Conservation (phyloP, 192 early-diverging fungal genomes). For the Jimgerdemannia flammicorona region DNA sequence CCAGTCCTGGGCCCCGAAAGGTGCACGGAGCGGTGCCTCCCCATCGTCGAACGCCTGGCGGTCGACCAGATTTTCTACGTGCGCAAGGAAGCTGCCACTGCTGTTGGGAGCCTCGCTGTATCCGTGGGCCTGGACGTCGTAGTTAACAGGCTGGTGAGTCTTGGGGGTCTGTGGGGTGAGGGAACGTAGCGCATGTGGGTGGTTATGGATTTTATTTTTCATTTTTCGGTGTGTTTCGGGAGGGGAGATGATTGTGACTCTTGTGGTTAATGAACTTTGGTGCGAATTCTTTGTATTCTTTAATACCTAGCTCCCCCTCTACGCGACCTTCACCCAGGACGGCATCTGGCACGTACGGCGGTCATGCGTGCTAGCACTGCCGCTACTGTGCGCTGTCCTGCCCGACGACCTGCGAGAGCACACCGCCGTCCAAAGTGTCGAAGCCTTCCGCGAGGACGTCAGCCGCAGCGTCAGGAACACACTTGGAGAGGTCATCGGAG, state of each 20-base stretch:
- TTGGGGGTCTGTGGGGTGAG: background rate
- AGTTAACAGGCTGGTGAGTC: slow-evolving; percentile 30
- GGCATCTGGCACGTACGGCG: slow-evolving; percentile 58
- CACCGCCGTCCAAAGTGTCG: slow-evolving; percentile 43
- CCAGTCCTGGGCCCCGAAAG: slow-evolving; percentile 41
- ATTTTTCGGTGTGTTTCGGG: too few species aligned
- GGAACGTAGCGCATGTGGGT: too few species aligned
- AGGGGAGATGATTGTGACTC: too few species aligned
- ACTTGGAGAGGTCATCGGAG: slow-evolving; percentile 51
- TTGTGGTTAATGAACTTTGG: background rate
- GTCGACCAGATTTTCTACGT: slow-evolving; percentile 52
- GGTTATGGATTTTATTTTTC: too few species aligned
- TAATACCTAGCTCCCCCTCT: slow-evolving; percentile 44
- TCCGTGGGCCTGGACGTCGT: slow-evolving; percentile 25
- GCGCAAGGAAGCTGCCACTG: slow-evolving; percentile 45
- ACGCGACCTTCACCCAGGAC: slow-evolving; percentile 43
- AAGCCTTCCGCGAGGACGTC: slow-evolving; percentile 48
- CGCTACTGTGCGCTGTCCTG: slow-evolving; percentile 40
- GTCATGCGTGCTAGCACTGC: slow-evolving; percentile 46
- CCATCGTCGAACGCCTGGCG: slow-evolving; percentile 44
- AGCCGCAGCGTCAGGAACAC: slow-evolving; percentile 50
- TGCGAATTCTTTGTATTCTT: background rate
- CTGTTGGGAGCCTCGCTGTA: slow-evolving; percentile 37
- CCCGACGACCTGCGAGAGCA: slow-evolving; percentile 39
- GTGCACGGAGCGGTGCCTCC: slow-evolving; percentile 38